Evolutionary conservation across 441 rosid species (phyloP), one percentile per base, ranked within the genome.

Genomic region (Isatis lusitanica): DNA sequence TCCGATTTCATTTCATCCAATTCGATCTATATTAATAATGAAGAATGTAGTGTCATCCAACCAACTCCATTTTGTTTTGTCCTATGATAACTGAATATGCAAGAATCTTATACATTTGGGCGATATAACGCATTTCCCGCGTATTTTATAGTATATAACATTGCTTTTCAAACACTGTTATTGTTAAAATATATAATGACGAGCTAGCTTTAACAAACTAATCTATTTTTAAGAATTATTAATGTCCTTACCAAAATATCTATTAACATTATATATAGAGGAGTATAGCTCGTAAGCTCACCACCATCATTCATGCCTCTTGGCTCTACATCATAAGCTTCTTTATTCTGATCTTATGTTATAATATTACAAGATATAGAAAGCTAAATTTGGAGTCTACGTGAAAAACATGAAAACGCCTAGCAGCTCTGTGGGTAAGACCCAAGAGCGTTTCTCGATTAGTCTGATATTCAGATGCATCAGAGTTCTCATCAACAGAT

Each of bases 401-500:
- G 12, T 17, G n/a, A 46, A 70, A 67, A 75, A 63, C 39, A 76
- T 76, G 79, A 70, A 48, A 76, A 76, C 67, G 39, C 40, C 21
- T 31, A 40, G 53, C 2, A 11, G 62, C 62, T 39, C 31, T 48
- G 11, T 57, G 47, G 67, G 61, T 39, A 57, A 57, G 55, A 63
- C 35, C 79, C 59, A 76, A 48, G 55, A 48, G 66, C 67, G 71
- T 70, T 73, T 78, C 64, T 78, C 81, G 7, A 68, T 78, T 31
- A 74, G 78, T 42, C 17, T 78, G 30, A 43, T 78, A 56, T 78
- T 74, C 68, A 63, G 15, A 74, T 78, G 81, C 63, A 74, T 78
- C 61, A 57, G 81, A 74, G 75, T 69, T 33, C 77, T 78, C 63
- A 78, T 78, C 67, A 78, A 69, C 48, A 51, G 81, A 78, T 78